Conservation (phyloP, 1,284 basidiomycete species). For the Pyrrhoderma lamaoense region DNA sequence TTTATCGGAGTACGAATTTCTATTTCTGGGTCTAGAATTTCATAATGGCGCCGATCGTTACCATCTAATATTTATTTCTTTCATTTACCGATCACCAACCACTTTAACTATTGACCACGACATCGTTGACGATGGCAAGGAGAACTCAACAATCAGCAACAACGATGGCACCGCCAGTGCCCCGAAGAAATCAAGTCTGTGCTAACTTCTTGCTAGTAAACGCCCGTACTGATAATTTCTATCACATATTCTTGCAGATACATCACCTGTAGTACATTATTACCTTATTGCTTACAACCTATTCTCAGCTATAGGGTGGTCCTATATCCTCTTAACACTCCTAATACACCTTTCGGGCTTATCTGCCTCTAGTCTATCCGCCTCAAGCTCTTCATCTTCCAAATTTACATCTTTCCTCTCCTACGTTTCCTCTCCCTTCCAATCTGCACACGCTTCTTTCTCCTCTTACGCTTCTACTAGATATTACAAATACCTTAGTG, state of each 20-base stretch:
- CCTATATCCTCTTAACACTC: constrained; percentile 47
- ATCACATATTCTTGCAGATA: neutral
- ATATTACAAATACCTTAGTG: neutral
- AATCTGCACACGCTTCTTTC: neutral
- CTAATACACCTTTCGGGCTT: constrained; percentile 10
- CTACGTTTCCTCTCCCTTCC: constrained; percentile 25
- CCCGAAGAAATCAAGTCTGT: no score
- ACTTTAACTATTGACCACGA: no score
- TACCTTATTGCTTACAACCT: constrained; percentile 80
- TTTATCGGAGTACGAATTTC: no score
- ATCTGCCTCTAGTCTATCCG: constrained; percentile 39
- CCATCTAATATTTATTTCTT: no score
- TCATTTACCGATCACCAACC: no score
- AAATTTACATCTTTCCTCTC: constrained; percentile 21
- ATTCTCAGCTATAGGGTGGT: constrained; percentile 69
- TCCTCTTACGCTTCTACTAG: neutral
- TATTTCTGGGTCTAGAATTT: no score
- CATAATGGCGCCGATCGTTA: no score
- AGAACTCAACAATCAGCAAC: no score
- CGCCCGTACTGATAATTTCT: no score
- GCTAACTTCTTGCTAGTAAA: no score
- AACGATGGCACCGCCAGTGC: no score
- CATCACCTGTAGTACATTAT: constrained; percentile 29
- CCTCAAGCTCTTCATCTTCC: constrained; percentile 32
- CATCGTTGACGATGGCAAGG: no score